phyloP scores from a whole-genome alignment of 164 flowering plant genomes.

The Sextonia rubra region DNA sequence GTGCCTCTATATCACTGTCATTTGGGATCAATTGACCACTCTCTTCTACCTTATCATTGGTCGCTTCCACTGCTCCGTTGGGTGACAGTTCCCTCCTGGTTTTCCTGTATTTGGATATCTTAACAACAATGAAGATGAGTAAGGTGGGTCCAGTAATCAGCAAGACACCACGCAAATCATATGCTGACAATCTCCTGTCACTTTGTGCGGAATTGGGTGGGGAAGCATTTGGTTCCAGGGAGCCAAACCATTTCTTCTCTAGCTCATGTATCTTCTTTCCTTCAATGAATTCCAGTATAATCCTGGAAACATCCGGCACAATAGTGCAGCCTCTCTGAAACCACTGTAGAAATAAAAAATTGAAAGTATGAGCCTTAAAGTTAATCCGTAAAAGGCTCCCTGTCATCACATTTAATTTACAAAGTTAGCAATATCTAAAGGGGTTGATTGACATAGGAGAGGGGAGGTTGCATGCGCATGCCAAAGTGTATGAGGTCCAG shows the following conservation, averaged over 20 bases:
- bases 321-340: conserved; percentile 19
- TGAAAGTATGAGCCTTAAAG: neutral
- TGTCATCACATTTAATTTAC: no score
- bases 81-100: neutral
- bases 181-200: neutral
- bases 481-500: no score
- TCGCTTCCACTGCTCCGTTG: neutral
- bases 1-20: neutral
- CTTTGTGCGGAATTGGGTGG: neutral
- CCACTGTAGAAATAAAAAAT: conserved; percentile 3
- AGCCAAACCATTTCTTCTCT: conserved; percentile 13
- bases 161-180: neutral
- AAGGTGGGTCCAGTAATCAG: neutral
- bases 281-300: conserved; percentile 12
- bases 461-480: no score
- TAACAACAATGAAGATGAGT: neutral
- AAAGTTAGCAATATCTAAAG: no score
- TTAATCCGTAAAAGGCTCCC: no score
- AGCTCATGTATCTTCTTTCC: conserved; percentile 2
- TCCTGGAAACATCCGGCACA: conserved; percentile 18
- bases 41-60: neutral
- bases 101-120: neutral
- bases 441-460: no score
- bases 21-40: neutral
- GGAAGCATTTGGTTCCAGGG: neutral